Conservation (phyloP, 1,139 yeast species). For the Cylindricascospora bacillispora region DNA sequence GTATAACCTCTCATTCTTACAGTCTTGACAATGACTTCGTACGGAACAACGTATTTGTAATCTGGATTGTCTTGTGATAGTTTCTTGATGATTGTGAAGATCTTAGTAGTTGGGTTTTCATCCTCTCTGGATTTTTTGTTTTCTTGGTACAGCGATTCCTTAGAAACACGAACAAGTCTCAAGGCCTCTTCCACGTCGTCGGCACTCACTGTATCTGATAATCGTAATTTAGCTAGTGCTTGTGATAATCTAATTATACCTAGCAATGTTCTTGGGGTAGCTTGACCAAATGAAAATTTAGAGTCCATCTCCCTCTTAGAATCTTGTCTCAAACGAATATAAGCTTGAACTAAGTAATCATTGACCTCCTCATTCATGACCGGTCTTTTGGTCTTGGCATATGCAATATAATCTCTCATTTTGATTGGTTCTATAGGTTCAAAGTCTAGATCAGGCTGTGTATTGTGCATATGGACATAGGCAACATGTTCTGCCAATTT, state of each 20-base stretch:
- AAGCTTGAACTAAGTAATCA: slow-evolving; percentile 75
- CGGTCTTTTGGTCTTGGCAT: slow-evolving; percentile 80
- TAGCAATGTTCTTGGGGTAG: slow-evolving; percentile 88
- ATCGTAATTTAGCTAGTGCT: slow-evolving; percentile 84
- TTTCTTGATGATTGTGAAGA: slow-evolving; percentile 37
- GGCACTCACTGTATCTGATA: slow-evolving; percentile 53
- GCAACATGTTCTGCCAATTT: slow-evolving; percentile 87
- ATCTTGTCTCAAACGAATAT: slow-evolving; percentile 86
- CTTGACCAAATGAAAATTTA: slow-evolving; percentile 70
- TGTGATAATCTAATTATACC: slow-evolving; percentile 90
- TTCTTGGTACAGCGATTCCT: slow-evolving; percentile 58
- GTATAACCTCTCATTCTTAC: slow-evolving; percentile 78
- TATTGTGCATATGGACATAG: slow-evolving; percentile 86
- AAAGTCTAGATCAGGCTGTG: slow-evolving; percentile 67
- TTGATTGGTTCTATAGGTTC: slow-evolving; percentile 69
- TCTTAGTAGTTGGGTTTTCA: slow-evolving; percentile 45
- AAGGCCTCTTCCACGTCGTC: slow-evolving; percentile 95
- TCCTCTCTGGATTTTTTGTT: slow-evolving; percentile 38
- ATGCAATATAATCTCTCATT: slow-evolving; percentile 77
- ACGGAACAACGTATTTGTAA: slow-evolving; percentile 34
- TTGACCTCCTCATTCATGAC: slow-evolving; percentile 78
- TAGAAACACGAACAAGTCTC: slow-evolving; percentile 73
- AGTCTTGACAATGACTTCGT: slow-evolving; percentile 51
- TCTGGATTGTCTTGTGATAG: slow-evolving; percentile 28
- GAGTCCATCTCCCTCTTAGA: slow-evolving; percentile 69